These are phyloP conservation scores for Xanthoconium separans DNA, from an alignment of 1,284 basidiomycete genomes.

Conservation along the genomic window DNA sequence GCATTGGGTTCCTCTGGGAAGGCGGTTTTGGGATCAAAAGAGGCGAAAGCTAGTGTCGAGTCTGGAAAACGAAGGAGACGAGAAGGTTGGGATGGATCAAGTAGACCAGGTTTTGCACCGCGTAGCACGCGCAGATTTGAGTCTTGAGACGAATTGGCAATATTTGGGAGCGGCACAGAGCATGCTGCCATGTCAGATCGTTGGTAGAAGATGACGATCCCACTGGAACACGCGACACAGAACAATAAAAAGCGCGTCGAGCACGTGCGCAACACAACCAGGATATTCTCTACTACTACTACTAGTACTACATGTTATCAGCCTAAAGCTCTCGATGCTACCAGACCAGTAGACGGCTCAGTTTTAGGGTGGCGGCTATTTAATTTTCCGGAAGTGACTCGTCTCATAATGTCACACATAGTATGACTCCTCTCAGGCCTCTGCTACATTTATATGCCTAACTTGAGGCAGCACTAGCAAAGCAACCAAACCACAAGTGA, in stretches of 20 bases:
- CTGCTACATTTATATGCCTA: constrained; percentile 1
- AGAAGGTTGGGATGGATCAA: constrained; percentile 57
- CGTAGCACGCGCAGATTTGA: constrained; percentile 17
- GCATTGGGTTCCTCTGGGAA: constrained; percentile 38
- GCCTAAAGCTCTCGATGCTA: too few species aligned
- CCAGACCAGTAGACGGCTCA: too few species aligned
- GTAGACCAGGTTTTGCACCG: constrained; percentile 48
- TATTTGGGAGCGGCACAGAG: constrained; percentile 5
- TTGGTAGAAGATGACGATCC: too few species aligned
- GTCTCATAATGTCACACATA: neutral
- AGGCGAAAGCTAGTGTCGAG: constrained; percentile 62
- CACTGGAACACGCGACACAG: neutral
- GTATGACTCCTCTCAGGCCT: neutral
- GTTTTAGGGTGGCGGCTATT: too few species aligned
- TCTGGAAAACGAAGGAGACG: constrained; percentile 56
- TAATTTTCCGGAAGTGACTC: neutral
- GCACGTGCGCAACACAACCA: constrained; percentile 10
- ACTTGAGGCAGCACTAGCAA: neutral
- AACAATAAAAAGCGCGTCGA: neutral
- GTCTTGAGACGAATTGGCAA: constrained; percentile 8
- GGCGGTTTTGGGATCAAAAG: constrained; percentile 66
- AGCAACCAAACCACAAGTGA: constrained; percentile 2
- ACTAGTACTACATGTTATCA: too few species aligned
- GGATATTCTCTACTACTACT: too few species aligned
- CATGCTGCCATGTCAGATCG: constrained; percentile 15